These are phyloP conservation scores for Pichia sp. DNA, from an alignment of 1,139 yeast species.

Conservation along the genomic window DNA sequence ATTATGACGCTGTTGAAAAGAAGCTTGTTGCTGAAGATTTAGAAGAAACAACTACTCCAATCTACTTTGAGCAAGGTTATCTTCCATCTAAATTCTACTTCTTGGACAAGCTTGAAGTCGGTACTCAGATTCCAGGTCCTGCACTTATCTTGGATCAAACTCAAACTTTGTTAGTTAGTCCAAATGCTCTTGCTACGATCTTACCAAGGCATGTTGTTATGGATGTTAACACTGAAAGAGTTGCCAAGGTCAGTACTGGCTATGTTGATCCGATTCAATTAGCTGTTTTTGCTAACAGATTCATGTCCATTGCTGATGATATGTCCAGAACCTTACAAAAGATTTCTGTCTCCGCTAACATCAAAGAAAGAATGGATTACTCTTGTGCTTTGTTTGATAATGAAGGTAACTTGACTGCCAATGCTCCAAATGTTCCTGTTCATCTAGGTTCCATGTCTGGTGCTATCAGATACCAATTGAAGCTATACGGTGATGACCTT, in stretches of 20 bases:
- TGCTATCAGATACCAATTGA: constrained; percentile 46
- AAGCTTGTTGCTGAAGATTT: constrained; percentile 9
- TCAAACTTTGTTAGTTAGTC: constrained; percentile 78
- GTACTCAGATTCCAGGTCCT: constrained; percentile 61
- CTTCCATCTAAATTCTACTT: constrained; percentile 20
- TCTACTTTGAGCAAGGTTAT: constrained; percentile 18
- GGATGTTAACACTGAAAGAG: constrained; percentile 3
- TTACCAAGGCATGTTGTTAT: constrained; percentile 41
- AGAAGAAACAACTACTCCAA: constrained; percentile 15
- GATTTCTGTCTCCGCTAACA: constrained; percentile 53
- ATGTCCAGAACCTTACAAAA: constrained; percentile 57
- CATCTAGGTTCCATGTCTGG: constrained; percentile 60
- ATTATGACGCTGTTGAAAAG: constrained; percentile 16
- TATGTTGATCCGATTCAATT: constrained; percentile 45
- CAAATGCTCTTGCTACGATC: constrained; percentile 56
- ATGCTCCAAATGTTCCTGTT: constrained; percentile 60
- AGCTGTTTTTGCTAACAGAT: constrained; percentile 53
- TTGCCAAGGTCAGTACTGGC: constrained; percentile 4
- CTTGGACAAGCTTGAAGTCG: constrained; percentile 35
- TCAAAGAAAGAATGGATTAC: constrained; percentile 53
- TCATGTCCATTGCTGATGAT: constrained; percentile 59
- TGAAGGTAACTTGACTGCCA: constrained; percentile 51
- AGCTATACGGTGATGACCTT: constrained; percentile 43
- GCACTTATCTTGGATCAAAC: constrained; percentile 79
- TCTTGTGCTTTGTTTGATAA: constrained; percentile 55